These are phyloP conservation scores for Penicillium coffeae DNA, from an alignment of 495 filamentous ascomycete species.

Conservation along the genomic window DNA sequence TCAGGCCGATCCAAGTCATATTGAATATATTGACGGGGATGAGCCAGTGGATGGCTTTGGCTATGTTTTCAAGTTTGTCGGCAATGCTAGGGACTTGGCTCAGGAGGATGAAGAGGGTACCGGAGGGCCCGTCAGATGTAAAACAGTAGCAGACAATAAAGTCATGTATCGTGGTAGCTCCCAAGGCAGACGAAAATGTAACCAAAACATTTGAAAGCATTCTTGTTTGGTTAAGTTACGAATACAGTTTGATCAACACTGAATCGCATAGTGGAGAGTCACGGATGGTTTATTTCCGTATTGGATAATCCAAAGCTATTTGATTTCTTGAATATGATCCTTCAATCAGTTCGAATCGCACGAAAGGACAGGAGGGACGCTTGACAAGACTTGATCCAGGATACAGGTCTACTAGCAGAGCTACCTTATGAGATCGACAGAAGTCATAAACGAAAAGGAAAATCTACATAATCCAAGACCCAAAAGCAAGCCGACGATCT, in stretches of 20 bases:
- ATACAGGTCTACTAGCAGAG: not conserved
- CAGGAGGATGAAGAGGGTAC: too few species aligned
- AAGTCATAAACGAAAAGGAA: conserved; percentile 1
- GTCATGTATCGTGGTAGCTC: too few species aligned
- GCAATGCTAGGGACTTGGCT: conserved; percentile 17
- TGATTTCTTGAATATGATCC: not conserved
- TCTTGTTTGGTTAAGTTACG: too few species aligned
- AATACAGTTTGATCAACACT: too few species aligned
- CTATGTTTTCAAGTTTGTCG: conserved; percentile 22
- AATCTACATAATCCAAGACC: conserved; percentile 21
- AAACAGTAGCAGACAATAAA: too few species aligned
- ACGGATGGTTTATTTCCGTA: too few species aligned
- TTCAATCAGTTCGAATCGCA: not conserved
- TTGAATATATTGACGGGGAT: conserved; percentile 21
- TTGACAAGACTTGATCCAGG: not conserved
- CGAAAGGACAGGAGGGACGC: not conserved
- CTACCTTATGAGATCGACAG: not conserved
- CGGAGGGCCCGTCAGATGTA: too few species aligned
- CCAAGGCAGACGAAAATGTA: too few species aligned
- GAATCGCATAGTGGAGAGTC: too few species aligned
- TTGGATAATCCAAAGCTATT: too few species aligned
- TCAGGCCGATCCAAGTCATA: conserved; percentile 15
- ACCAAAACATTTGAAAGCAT: too few species aligned
- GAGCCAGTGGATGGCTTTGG: conserved; percentile 18
- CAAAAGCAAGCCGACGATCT: conserved; percentile 11